phyloP scores from a whole-genome alignment of 768 basidiomycete genomes.

The Termitomyces sp. region DNA sequence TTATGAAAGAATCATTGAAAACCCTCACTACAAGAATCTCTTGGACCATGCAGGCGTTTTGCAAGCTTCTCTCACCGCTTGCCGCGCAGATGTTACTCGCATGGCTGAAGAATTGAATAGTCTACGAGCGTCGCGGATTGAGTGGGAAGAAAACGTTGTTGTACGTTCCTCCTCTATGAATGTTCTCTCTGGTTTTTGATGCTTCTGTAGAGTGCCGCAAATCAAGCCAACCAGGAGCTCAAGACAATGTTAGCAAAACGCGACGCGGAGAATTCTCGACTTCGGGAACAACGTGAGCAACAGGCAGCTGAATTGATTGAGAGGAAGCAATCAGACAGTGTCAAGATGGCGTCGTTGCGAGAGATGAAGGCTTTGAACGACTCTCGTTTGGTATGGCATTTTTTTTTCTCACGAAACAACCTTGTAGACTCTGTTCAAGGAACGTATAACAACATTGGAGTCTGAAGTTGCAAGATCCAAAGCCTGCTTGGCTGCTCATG shows the following conservation, averaged over 20 bases:
- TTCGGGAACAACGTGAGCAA: conserved; percentile 72
- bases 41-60: conserved; percentile 46
- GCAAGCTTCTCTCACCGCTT: conserved; percentile 35
- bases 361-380: conserved; percentile 65
- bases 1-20: conserved; percentile 40
- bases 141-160: conserved; percentile 39
- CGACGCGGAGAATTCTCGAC: conserved; percentile 58
- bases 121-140: conserved; percentile 32
- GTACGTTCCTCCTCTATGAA: conserved; percentile 29
- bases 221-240: conserved; percentile 56
- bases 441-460: conserved; percentile 64
- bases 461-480: conserved; percentile 73
- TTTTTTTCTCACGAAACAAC: not conserved
- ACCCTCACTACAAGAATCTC: conserved; percentile 50
- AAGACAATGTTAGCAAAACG: conserved; percentile 55
- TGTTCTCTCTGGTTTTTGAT: not conserved
- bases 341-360: conserved; percentile 51
- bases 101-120: conserved; percentile 39
- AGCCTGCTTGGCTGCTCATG: conserved; percentile 68
- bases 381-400: conserved; percentile 44
- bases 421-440: conserved; percentile 32
- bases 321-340: conserved; percentile 55
- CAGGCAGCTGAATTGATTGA: conserved; percentile 59
- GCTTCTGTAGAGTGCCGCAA: conserved; percentile 26
- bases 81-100: conserved; percentile 28